These are phyloP conservation scores for Violaceomyces palustris DNA, from an alignment of 1,284 basidiomycete species.

Conservation along the genomic window DNA sequence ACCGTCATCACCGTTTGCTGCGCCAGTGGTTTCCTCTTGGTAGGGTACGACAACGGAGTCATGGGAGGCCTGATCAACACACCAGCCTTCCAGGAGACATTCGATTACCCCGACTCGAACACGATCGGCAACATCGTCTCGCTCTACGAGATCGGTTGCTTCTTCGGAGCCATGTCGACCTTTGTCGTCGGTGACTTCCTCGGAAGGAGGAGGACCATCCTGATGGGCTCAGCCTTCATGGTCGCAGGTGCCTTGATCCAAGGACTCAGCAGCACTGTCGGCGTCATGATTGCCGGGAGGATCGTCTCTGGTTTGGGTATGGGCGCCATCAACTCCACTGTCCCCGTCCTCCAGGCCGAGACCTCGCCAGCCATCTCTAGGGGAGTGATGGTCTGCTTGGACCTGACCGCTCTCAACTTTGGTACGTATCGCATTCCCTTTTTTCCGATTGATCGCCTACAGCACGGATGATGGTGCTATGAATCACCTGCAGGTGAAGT, in stretches of 20 bases:
- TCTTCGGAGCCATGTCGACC: slow-evolving; percentile 21
- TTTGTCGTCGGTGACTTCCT: slow-evolving; percentile 21
- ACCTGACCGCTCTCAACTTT: no score
- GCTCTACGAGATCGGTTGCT: slow-evolving; percentile 29
- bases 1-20: slow-evolving; percentile 20
- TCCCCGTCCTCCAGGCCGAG: no score
- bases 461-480: no score
- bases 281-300: no score
- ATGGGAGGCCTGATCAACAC: slow-evolving; percentile 14
- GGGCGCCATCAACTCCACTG: no score
- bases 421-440: no score
- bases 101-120: slow-evolving; percentile 24
- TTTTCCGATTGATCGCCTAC: no score
- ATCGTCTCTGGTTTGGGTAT: no score
- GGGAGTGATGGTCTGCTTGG: no score
- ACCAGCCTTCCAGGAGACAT: slow-evolving; percentile 17
- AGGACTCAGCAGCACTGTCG: slow-evolving; percentile 4
- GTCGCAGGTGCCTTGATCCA: slow-evolving; percentile 1
- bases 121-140: slow-evolving; percentile 33
- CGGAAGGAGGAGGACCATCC: slow-evolving; percentile 11
- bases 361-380: no score
- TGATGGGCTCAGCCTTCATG: neutral
- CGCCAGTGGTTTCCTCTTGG: slow-evolving; percentile 14
- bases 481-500: no score
- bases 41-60: slow-evolving; percentile 27